Evolutionary conservation across 176 grass and related monocot genomes (phyloP).

Genomic region (Sorghum bicolor): DNA sequence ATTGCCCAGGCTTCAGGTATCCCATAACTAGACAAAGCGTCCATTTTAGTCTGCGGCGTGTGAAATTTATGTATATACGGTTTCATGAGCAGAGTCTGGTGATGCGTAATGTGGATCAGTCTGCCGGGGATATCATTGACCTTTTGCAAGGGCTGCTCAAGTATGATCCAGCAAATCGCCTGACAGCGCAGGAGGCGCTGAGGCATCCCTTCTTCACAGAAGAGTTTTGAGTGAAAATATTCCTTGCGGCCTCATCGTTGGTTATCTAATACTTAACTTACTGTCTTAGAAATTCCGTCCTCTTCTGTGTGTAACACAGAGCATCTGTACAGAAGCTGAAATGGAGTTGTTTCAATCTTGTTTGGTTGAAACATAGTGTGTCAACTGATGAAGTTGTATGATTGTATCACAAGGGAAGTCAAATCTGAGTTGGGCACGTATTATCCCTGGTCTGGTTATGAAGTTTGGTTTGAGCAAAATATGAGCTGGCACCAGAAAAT

Average conservation of each 20-base stretch:
- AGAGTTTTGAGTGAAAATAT: constrained; percentile 10
- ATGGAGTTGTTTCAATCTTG: background rate
- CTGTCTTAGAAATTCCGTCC: background rate
- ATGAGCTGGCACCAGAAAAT: background rate
- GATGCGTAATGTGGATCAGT: constrained; percentile 52
- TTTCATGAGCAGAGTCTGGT: constrained; percentile 55
- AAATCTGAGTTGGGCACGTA: background rate
- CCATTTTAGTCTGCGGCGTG: background rate
- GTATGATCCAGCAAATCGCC: constrained; percentile 62
- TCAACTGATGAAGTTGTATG: background rate
- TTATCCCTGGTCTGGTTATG: background rate
- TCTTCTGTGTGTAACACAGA: background rate
- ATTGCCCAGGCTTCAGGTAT: constrained; percentile 65
- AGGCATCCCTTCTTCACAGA: constrained; percentile 65
- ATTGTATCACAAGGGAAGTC: too few relatives aligned
- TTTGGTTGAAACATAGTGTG: background rate
- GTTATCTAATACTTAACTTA: background rate
- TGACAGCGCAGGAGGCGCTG: constrained; percentile 58
- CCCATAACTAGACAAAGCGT: background rate
- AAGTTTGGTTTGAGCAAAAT: background rate
- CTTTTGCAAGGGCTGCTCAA: constrained; percentile 70
- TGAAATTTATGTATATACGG: background rate
- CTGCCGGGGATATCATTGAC: constrained; percentile 65
- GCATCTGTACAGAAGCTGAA: constrained; percentile 11
- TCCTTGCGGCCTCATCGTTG: background rate